A percentile compares a stretch with the other conserved stretches of the same genome.
These are phyloP conservation scores for Paraurostyla sp. DNA, from an alignment of 73 alveolate species.

Conservation along the genomic window DNA sequence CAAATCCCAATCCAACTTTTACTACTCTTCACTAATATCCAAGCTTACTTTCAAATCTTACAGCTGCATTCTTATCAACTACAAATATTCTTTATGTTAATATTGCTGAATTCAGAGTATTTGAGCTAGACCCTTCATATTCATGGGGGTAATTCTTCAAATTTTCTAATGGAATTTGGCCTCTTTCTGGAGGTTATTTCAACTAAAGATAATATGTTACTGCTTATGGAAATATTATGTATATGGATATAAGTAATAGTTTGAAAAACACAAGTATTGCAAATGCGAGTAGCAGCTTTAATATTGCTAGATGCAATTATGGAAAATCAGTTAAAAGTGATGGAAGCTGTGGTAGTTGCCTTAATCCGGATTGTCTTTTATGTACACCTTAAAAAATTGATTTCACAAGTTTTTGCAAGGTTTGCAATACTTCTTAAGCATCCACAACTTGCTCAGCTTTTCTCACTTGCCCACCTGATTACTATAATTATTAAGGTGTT, in stretches of 20 bases:
- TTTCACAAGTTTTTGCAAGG: background rate
- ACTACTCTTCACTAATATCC: background rate
- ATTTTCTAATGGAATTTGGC: background rate
- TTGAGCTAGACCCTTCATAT: background rate
- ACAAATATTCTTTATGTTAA: background rate
- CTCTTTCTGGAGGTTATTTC: background rate
- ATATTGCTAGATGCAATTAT: background rate
- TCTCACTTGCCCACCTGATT: constrained; percentile 16
- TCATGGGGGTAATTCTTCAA: constrained; percentile 7
- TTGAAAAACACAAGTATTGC: background rate
- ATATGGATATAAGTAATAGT: background rate
- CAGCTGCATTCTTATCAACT: background rate
- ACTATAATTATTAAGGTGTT: background rate
- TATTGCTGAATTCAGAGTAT: constrained; percentile 35
- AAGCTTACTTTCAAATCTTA: background rate
- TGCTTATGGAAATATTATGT: background rate
- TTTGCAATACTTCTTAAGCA: background rate
- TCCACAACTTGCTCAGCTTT: background rate
- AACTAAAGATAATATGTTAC: background rate
- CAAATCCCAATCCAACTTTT: background rate
- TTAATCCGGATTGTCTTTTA: background rate
- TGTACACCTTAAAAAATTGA: background rate
- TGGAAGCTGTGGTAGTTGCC: background rate
- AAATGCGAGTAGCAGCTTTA: background rate
- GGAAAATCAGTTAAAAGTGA: background rate